Evolutionary conservation across 164 flowering plant species (phyloP).

Genomic region (Piper longum): DNA sequence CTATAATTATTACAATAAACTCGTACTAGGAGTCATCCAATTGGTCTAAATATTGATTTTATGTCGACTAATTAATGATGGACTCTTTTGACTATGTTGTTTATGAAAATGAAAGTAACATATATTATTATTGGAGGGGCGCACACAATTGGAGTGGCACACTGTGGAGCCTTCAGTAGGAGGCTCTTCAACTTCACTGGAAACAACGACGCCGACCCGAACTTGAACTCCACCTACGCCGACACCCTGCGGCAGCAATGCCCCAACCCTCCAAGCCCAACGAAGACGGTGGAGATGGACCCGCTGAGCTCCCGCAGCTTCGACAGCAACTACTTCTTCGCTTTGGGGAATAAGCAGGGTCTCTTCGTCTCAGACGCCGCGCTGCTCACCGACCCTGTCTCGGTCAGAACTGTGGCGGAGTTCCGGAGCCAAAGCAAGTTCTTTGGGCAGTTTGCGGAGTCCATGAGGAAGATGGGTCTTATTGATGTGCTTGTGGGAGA

Average conservation of each 20-base stretch:
- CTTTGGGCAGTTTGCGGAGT: constrained; percentile 1
- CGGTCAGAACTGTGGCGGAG: not conserved
- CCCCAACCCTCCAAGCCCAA: constrained; percentile 12
- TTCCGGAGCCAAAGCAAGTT: not conserved
- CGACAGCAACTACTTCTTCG: constrained; percentile 25
- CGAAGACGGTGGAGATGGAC: constrained; percentile 37
- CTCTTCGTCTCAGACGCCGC: constrained; percentile 52
- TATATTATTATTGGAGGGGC: constrained; percentile 15
- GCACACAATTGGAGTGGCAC: constrained; percentile 42
- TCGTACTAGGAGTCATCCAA: not conserved
- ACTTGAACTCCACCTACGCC: constrained; percentile 32
- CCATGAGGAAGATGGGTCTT: constrained; percentile 16
- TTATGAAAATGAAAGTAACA: no score
- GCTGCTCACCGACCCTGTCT: constrained; percentile 18
- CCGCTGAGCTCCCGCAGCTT: constrained; percentile 23
- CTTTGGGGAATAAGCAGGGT: constrained; percentile 20
- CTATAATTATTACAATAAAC: not conserved
- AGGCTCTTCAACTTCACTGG: constrained; percentile 55
- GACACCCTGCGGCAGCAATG: constrained; percentile 22
- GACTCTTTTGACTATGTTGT: no score
- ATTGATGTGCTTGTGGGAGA: constrained; percentile 17
- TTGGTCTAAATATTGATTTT: not conserved
- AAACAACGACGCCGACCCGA: constrained; percentile 36
- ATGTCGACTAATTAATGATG: no score
- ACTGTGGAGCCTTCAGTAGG: constrained; percentile 23